Conservation (phyloP, 1,284 basidiomycete genomes). For the Heterobasidion irregulare region DNA sequence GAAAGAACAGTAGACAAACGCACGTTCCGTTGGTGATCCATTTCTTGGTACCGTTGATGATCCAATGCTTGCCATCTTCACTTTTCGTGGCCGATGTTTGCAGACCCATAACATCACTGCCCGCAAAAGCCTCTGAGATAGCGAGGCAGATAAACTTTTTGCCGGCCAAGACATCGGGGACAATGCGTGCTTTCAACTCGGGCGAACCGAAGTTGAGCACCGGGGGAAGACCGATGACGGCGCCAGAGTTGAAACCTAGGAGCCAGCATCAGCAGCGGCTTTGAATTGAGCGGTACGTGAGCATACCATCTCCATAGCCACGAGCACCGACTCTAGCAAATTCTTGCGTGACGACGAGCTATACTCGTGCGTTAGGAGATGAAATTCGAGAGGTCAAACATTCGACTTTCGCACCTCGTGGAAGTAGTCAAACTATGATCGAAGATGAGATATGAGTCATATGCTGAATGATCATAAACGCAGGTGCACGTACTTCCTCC, state of each 20-base stretch:
- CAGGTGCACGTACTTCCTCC: conserved; percentile 45
- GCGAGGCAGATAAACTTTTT: conserved; percentile 76
- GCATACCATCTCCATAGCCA: conserved; percentile 77
- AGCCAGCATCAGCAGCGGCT: too few species aligned
- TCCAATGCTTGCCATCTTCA: conserved; percentile 75
- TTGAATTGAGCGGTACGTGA: conserved; percentile 29
- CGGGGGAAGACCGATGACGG: conserved; percentile 80
- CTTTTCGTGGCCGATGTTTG: conserved; percentile 70
- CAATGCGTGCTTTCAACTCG: conserved; percentile 66
- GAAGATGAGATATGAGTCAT: too few species aligned
- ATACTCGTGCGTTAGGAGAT: conserved; percentile 21
- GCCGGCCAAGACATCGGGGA: conserved; percentile 63
- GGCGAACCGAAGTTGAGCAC: conserved; percentile 82
- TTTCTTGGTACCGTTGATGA: conserved; percentile 88
- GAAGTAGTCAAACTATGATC: conserved; percentile 57
- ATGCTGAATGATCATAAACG: too few species aligned
- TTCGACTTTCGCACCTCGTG: conserved; percentile 43
- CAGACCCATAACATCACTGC: conserved; percentile 84
- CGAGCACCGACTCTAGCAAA: conserved; percentile 76
- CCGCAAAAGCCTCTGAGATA: conserved; percentile 80
- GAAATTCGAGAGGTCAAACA: neutral
- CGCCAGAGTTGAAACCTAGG: conserved; percentile 29
- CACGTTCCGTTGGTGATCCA: conserved; percentile 94
- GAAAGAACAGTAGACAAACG: conserved; percentile 12
- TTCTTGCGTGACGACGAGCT: conserved; percentile 85